Evolutionary conservation across 2,329 filamentous ascomycete genomes (phyloP).

Genomic region (Colletotrichum caudatum): DNA sequence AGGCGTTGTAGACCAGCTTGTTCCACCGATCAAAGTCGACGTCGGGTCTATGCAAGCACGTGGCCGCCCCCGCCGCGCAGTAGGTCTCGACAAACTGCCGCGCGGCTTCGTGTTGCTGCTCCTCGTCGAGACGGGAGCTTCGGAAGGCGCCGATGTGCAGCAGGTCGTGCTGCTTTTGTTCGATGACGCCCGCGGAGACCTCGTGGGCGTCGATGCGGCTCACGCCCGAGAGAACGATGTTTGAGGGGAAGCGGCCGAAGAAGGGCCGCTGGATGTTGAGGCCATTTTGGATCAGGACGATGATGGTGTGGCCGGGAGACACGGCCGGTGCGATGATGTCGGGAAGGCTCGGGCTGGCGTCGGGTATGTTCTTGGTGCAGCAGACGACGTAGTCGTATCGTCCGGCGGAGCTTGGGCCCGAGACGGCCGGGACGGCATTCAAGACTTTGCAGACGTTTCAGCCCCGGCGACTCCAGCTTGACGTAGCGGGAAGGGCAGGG

Average conservation of each 20-base stretch:
- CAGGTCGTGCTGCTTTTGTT: slow-evolving; percentile 64
- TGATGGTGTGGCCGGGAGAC: slow-evolving; percentile 61
- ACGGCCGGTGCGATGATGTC: slow-evolving; percentile 65
- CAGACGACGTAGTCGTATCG: slow-evolving; percentile 67
- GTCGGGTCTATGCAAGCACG: slow-evolving; percentile 55
- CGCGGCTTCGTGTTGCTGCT: slow-evolving; percentile 48
- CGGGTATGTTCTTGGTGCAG: slow-evolving; percentile 70
- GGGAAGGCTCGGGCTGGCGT: slow-evolving; percentile 60
- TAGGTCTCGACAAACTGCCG: slow-evolving; percentile 62
- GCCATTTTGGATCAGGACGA: slow-evolving; percentile 72
- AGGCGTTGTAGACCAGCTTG: slow-evolving; percentile 64
- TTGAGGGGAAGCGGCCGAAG: slow-evolving; percentile 61
- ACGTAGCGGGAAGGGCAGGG: neutral
- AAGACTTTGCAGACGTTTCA: neutral
- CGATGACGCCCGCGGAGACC: slow-evolving; percentile 58
- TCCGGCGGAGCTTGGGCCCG: neutral
- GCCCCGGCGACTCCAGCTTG: too few relatives aligned
- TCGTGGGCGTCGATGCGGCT: slow-evolving; percentile 66
- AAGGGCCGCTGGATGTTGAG: slow-evolving; percentile 72
- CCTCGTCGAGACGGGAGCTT: slow-evolving; percentile 49
- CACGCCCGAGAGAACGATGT: slow-evolving; percentile 65
- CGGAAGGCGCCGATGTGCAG: slow-evolving; percentile 64
- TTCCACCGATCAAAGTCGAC: slow-evolving; percentile 61
- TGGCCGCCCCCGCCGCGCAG: slow-evolving; percentile 57
- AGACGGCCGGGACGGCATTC: slow-evolving; percentile 42